A percentile compares a stretch with the other conserved stretches of the same genome.
These are phyloP conservation scores for Fusarium redolens DNA, from an alignment of 2,329 filamentous ascomycete genomes.

Conservation along the genomic window DNA sequence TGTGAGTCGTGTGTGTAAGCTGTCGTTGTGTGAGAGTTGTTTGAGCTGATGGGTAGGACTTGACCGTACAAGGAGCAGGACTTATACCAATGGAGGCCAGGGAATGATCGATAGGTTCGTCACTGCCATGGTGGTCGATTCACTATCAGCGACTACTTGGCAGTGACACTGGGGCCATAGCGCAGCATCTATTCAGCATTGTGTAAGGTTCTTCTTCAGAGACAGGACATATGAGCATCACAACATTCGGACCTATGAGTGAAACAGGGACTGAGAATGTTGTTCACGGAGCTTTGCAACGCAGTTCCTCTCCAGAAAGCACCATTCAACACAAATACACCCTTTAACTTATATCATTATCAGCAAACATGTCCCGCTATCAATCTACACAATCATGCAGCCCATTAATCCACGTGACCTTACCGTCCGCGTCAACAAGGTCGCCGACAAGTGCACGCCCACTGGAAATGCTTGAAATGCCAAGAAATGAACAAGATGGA, in stretches of 20 bases:
- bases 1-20: background rate
- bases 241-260: background rate
- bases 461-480: background rate
- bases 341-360: background rate
- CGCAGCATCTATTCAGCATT: background rate
- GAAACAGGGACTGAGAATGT: background rate
- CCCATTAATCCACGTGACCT: background rate
- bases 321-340: background rate
- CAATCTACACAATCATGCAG: no score
- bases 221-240: background rate
- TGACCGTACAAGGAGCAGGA: no score
- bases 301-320: background rate
- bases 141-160: background rate
- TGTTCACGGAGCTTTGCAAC: accelerated
- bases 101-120: accelerated
- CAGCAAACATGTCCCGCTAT: accelerated
- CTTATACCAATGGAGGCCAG: background rate
- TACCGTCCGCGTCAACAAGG: accelerated
- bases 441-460: background rate
- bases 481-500: background rate
- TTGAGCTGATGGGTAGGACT: background rate
- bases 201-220: background rate
- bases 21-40: background rate
- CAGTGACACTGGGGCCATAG: accelerated
- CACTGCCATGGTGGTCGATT: background rate